phyloP scores from a whole-genome alignment of 1,284 basidiomycete species.

The Melampsora americana region DNA sequence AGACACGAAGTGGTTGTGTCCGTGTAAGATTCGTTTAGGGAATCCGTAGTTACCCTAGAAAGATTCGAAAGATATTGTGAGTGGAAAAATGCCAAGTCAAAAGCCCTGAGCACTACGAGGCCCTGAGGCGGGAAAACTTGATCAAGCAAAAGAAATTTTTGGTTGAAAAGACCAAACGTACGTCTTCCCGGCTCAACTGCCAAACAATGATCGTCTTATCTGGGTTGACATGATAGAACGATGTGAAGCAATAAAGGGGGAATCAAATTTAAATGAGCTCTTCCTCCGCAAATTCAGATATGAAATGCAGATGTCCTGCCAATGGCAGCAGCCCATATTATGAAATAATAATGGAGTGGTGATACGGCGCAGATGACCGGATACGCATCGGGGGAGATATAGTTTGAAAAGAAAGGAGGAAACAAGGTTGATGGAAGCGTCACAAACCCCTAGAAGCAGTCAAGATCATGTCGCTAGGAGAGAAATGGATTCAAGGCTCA shows the following conservation, averaged over 20 bases:
- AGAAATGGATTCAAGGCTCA: constrained; percentile 35
- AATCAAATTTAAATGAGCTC: constrained; percentile 29
- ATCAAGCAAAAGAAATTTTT: neutral
- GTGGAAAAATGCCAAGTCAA: neutral
- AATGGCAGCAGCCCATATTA: constrained; percentile 40
- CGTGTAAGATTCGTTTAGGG: constrained; percentile 95
- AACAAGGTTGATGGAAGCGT: constrained; percentile 5
- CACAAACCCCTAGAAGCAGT: constrained; percentile 50
- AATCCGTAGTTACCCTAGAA: constrained; percentile 72
- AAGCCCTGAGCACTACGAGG: neutral
- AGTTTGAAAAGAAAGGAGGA: neutral
- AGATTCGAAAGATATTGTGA: neutral
- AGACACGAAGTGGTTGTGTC: constrained; percentile 99
- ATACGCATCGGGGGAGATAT: neutral
- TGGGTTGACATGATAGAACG: constrained; percentile 1
- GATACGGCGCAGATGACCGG: neutral
- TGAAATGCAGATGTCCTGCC: constrained; percentile 42
- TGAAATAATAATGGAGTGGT: too few species aligned
- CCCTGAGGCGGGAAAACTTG: neutral
- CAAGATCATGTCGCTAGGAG: constrained; percentile 53
- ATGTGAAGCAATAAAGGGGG: neutral
- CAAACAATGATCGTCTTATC: constrained; percentile 99
- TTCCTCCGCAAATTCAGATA: constrained; percentile 29
- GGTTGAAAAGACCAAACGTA: constrained; percentile 19
- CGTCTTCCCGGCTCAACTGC: constrained; percentile 93